phyloP scores from a whole-genome alignment of 306 rosid species.

The Pachyrhizus erosus region DNA sequence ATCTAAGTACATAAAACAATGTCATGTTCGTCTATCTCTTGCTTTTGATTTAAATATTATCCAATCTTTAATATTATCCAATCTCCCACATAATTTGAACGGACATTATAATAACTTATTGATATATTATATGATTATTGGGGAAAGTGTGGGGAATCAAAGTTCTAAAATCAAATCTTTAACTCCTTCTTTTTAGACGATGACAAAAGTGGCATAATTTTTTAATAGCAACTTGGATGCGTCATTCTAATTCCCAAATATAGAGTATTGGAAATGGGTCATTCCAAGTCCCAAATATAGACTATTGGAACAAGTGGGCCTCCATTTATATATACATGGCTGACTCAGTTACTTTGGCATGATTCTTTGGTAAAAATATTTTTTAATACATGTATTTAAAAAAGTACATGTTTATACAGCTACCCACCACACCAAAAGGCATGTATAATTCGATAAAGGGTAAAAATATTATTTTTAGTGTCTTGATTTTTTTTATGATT shows the following conservation, averaged over 20 bases:
- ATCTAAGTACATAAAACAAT: constrained; percentile 14
- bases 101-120: neutral
- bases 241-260: neutral
- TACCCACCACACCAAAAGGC: too few species aligned
- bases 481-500: too few species aligned
- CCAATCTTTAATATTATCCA: neutral
- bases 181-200: neutral
- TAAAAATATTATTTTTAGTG: too few species aligned
- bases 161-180: neutral
- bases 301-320: neutral
- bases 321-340: neutral
- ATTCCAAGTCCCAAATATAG: neutral
- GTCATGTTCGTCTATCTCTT: neutral
- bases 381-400: neutral
- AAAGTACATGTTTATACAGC: too few species aligned
- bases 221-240: neutral
- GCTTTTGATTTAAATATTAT: constrained; percentile 20
- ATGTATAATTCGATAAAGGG: too few species aligned
- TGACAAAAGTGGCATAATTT: constrained; percentile 2
- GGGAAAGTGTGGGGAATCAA: neutral
- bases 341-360: neutral
- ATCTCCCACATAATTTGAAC: constrained; percentile 40
- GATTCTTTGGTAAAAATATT: neutral
- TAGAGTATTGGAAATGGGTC: neutral
- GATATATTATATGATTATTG: neutral